Conservation (phyloP, 2,329 filamentous ascomycete genomes). For the Acrodontium crateriforme region DNA sequence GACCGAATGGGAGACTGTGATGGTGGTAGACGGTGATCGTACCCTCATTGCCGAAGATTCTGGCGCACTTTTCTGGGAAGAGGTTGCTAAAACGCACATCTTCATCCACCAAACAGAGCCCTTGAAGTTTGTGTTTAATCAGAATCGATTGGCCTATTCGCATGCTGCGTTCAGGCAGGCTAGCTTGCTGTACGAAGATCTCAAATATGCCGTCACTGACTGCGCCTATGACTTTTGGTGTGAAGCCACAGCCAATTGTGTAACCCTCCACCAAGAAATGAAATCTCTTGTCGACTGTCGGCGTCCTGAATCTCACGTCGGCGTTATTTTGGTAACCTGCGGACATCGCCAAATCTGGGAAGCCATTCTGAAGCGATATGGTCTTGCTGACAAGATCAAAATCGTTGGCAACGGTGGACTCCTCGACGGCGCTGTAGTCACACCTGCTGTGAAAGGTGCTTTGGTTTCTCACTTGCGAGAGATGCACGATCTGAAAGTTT, state of each 20-base stretch:
- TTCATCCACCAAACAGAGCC: no score
- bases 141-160: slow-evolving; percentile 34
- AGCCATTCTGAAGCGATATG: slow-evolving; percentile 32
- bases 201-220: slow-evolving; percentile 11
- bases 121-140: slow-evolving; percentile 42
- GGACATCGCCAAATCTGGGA: slow-evolving; percentile 43
- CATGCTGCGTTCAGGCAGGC: slow-evolving; percentile 44
- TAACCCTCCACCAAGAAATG: slow-evolving; percentile 37
- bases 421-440: slow-evolving; percentile 37
- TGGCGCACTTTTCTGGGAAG: slow-evolving; percentile 37
- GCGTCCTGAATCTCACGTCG: slow-evolving; percentile 24
- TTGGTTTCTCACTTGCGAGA: slow-evolving; percentile 32
- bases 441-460: slow-evolving; percentile 34
- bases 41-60: slow-evolving; percentile 41
- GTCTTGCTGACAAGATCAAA: slow-evolving; percentile 29
- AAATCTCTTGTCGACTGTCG: slow-evolving; percentile 11
- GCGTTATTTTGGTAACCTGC: slow-evolving; percentile 41
- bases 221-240: slow-evolving; percentile 34
- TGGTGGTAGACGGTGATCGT: slow-evolving; percentile 46
- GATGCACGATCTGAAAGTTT: slow-evolving; percentile 27
- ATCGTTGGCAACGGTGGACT: slow-evolving; percentile 42
- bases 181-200: slow-evolving; percentile 39
- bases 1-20: slow-evolving; percentile 26
- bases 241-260: slow-evolving; percentile 26
- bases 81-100: slow-evolving; percentile 35